Base-by-base conservation (phyloP, 2,329 filamentous ascomycete species). In the Fusarium torulosum region DNA sequence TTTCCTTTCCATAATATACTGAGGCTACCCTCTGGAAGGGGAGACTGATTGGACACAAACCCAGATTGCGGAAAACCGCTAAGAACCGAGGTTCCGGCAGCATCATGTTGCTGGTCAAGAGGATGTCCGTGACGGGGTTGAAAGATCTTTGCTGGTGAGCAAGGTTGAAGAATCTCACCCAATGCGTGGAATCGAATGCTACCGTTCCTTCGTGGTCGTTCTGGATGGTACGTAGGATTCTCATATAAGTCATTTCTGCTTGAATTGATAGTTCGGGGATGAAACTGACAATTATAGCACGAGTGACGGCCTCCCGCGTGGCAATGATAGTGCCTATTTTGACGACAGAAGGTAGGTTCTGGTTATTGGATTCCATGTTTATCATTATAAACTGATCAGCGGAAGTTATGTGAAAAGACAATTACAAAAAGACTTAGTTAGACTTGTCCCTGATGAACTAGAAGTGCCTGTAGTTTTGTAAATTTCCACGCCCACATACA, bases 101-200 rank as follows among this genome's bases (percentile, higher is more conserved):
- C 23, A 33, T 42, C 54, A 65, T 66, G 17, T 55, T 20, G 7
- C 7, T 46, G 15, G 60, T 66, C 41, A 66, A 21, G 21, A 66
- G 55, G 8, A 38, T 65, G 19, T 66, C 63, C 19, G 23, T n/a
- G 17, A 5, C 7, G 9, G 33, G 33, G 33, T n/a, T 9, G 7
- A 37, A 3, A 9, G 3, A 37, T n/a, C 17, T 17, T 10, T 5
- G 17, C 4, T 10, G 15, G 35, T 37, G 5, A 37, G n/a, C n/a
- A n/a, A 37, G 17, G 9, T 37, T 37, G 17, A 19, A 7, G 9
- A 37, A 10, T 10, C 35, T n/a, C 8, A 37, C 17, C 9, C 17
- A 37, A n/a, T n/a, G 35, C 3, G 9, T 37, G 17, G 7, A 37
- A 10, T 37, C 2, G 8, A 37, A 37, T 37, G 35, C 35, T n/a